Evolutionary conservation across 2,329 filamentous ascomycete species (phyloP).

Genomic region (Thielaviopsis musarum): DNA sequence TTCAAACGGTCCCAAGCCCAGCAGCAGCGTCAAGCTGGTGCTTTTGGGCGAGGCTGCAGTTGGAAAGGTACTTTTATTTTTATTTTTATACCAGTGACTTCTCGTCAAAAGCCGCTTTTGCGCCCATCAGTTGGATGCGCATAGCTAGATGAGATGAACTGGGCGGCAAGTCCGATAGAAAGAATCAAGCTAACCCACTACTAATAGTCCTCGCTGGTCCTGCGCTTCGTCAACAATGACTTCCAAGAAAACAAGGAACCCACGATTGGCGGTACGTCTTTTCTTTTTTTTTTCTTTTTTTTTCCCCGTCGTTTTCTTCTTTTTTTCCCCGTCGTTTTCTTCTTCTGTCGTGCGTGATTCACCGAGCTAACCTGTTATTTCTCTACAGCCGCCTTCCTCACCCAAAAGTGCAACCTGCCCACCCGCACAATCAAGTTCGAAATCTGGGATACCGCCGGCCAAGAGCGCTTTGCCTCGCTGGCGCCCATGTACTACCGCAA

Average conservation of each 20-base stretch:
- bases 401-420: conserved; percentile 94
- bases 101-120: background rate
- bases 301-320: background rate
- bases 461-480: conserved; percentile 90
- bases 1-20: conserved; percentile 68
- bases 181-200: conserved; percentile 9
- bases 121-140: background rate
- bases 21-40: conserved; percentile 98
- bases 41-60: conserved; percentile 94
- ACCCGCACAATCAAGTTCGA: conserved; percentile 84
- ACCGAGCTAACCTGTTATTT: conserved; percentile 9
- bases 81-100: background rate
- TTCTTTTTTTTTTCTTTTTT: background rate
- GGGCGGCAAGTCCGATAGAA: background rate
- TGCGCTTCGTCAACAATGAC: conserved; percentile 98
- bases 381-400: conserved; percentile 73
- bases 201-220: conserved; percentile 74
- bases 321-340: background rate
- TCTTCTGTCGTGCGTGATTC: background rate
- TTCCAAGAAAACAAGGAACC: conserved; percentile 99
- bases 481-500: conserved; percentile 99
- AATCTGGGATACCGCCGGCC: conserved; percentile 97
- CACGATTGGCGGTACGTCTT: conserved; percentile 74
- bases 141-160: background rate
- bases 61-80: conserved; percentile 58